Evolutionary conservation across 202 grass and related monocot species (phyloP).

Genomic region (Digitaria exilis): DNA sequence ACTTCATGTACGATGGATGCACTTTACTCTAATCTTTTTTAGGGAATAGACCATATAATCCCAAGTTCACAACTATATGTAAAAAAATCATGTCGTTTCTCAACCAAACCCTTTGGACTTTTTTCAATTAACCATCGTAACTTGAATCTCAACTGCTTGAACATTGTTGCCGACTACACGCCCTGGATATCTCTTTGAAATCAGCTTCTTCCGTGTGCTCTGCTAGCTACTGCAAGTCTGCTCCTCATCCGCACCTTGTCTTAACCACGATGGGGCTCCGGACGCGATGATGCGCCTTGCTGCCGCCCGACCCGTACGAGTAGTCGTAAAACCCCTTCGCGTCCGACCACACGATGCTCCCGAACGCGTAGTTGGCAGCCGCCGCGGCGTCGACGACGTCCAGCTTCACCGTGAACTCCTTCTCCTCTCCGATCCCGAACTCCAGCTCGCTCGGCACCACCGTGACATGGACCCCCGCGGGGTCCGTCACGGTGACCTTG

Average conservation of each 20-base stretch:
- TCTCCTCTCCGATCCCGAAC: constrained; percentile 32
- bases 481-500: not conserved
- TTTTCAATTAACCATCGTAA: no score
- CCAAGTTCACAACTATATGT: no score
- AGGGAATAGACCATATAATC: no score
- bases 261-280: constrained; percentile 39
- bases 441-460: constrained; percentile 29
- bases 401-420: constrained; percentile 46
- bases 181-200: no score
- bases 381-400: not conserved
- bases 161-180: no score
- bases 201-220: not conserved
- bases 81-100: no score
- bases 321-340: no score
- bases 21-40: no score
- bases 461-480: constrained; percentile 17
- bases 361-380: constrained; percentile 32
- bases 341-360: constrained; percentile 45
- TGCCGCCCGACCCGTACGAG: not conserved
- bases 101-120: no score
- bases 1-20: no score
- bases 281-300: constrained; percentile 19
- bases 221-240: not conserved
- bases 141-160: no score
- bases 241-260: constrained; percentile 43